Conservation (phyloP, 2,329 filamentous ascomycete genomes). For the Hyphodiscus sp. region DNA sequence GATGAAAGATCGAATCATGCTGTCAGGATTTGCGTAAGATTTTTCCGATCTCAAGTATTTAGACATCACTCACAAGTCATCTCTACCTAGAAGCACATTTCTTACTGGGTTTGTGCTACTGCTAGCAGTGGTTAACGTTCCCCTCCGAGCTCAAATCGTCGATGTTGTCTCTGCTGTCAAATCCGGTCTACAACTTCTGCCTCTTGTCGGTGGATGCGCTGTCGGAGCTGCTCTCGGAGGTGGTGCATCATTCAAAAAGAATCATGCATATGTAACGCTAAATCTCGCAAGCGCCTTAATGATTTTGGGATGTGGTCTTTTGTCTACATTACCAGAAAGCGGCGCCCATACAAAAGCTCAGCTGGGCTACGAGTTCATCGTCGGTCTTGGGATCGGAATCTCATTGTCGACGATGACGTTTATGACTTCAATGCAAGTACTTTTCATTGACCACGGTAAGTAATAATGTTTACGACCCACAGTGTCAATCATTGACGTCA, state of each 20-base stretch:
- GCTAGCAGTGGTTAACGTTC: conserved; percentile 3
- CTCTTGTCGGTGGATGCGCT: conserved; percentile 2
- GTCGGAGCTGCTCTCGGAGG: conserved; percentile 5
- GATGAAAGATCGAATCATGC: conserved; percentile 4
- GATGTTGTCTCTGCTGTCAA: neutral
- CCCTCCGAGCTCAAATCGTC: conserved; percentile 7
- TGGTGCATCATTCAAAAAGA: neutral
- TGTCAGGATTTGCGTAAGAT: conserved; percentile 1
- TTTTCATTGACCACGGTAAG: conserved; percentile 2
- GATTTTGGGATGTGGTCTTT: conserved; percentile 3
- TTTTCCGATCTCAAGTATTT: neutral
- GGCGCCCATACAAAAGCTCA: neutral
- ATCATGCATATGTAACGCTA: conserved; percentile 5
- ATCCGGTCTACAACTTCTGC: conserved; percentile 5
- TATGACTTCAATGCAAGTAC: neutral
- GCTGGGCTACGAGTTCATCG: conserved; percentile 2
- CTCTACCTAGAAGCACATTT: conserved; percentile 1
- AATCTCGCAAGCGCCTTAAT: conserved; percentile 1
- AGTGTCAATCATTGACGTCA: too few relatives aligned
- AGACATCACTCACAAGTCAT: neutral
- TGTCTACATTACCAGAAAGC: conserved; percentile 3
- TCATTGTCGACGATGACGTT: conserved; percentile 5
- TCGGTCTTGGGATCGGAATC: conserved; percentile 7
- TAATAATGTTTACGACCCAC: too few relatives aligned
- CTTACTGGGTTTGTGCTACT: conserved; percentile 2